These are phyloP conservation scores for Aspergillus ellipticus DNA, from an alignment of 495 filamentous ascomycete genomes.

Conservation along the genomic window DNA sequence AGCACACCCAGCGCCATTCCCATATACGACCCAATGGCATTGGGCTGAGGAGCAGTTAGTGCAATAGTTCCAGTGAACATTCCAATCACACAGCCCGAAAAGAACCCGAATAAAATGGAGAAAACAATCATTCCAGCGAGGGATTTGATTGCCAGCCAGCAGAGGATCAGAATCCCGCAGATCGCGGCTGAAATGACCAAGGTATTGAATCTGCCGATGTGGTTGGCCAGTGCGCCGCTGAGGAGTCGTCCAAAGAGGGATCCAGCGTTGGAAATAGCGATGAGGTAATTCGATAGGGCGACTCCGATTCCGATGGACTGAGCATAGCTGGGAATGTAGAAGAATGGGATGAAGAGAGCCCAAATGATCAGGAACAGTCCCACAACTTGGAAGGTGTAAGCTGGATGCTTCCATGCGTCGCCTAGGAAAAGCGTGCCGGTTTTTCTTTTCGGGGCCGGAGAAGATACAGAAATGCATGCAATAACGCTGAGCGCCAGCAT, in stretches of 20 bases:
- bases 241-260: conserved; percentile 25
- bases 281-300: conserved; percentile 18
- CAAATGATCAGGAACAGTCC: conserved; percentile 17
- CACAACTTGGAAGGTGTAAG: conserved; percentile 13
- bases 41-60: conserved; percentile 14
- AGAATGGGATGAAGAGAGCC: conserved; percentile 21
- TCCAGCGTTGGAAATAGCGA: conserved; percentile 26
- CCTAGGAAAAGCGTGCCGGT: conserved; percentile 7
- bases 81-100: conserved; percentile 52
- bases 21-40: conserved; percentile 51
- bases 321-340: conserved; percentile 22
- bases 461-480: conserved; percentile 31
- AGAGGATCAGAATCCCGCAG: conserved; percentile 19
- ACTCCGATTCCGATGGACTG: conserved; percentile 8
- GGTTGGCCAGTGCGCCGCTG: conserved; percentile 22
- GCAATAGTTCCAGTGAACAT: conserved; percentile 27
- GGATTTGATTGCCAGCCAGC: conserved; percentile 48
- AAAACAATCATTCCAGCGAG: conserved; percentile 48
- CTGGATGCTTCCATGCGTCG: conserved; percentile 10
- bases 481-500: conserved; percentile 42
- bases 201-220: conserved; percentile 22
- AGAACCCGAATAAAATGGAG: conserved; percentile 52
- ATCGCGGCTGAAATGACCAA: conserved; percentile 8
- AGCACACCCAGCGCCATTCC: conserved; percentile 20
- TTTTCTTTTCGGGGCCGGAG: conserved; percentile 8